phyloP scores from a whole-genome alignment of 495 filamentous ascomycete species.

The Penicillium waksmanii region DNA sequence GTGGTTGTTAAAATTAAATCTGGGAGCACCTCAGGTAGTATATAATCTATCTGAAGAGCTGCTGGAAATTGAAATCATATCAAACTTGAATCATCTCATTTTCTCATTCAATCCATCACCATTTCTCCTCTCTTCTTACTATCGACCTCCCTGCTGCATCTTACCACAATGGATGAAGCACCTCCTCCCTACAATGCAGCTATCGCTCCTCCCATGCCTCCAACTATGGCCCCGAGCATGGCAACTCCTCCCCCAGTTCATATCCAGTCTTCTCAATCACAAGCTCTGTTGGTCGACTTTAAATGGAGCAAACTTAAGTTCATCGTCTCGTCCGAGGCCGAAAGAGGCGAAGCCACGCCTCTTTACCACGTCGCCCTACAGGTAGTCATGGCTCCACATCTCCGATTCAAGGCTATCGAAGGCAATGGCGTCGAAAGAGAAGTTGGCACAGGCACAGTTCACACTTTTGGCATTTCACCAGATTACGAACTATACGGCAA shows the following conservation, averaged over 20 bases:
- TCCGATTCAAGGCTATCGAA: constrained; percentile 10
- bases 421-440: constrained; percentile 1
- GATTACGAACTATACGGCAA: constrained; percentile 22
- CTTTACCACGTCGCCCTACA: constrained; percentile 11
- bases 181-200: background rate
- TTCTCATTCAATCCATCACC: background rate
- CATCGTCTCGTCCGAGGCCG: constrained; percentile 7
- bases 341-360: constrained; percentile 3
- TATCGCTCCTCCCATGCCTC: background rate
- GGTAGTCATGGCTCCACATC: constrained; percentile 22
- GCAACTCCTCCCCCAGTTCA: constrained; percentile 34
- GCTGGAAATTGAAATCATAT: background rate
- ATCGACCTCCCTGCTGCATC: background rate
- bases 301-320: constrained; percentile 43
- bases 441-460: constrained; percentile 22
- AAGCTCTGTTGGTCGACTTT: constrained; percentile 47
- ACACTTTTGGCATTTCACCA: constrained; percentile 21
- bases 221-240: background rate
- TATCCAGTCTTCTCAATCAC: constrained; percentile 55
- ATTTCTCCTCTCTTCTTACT: background rate
- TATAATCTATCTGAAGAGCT: background rate
- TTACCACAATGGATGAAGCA: background rate
- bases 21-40: background rate
- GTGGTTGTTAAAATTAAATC: background rate
- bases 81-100: background rate